Evolutionary conservation across 495 filamentous ascomycete genomes (phyloP).

Genomic region (Achaetomiella virescens): DNA sequence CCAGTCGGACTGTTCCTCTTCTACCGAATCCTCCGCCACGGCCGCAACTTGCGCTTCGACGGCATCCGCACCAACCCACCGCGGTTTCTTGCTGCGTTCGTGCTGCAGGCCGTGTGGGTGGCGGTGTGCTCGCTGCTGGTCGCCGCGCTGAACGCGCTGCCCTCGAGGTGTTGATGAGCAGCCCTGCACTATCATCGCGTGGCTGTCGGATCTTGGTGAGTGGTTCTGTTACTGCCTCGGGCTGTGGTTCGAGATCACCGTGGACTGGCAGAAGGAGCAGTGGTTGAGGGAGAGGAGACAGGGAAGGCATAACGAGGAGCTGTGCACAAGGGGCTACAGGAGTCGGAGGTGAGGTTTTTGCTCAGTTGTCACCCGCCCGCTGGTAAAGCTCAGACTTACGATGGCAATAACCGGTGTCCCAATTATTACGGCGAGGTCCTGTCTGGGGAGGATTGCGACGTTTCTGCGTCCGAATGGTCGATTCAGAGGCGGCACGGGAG

Average conservation of each 20-base stretch:
- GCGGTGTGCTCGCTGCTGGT: slow-evolving; percentile 56
- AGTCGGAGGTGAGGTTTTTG: slow-evolving; percentile 30
- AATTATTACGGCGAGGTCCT: slow-evolving; percentile 64
- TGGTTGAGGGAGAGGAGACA: slow-evolving; percentile 51
- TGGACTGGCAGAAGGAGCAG: slow-evolving; percentile 53
- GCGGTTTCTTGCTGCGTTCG: slow-evolving; percentile 50
- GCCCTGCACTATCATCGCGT: slow-evolving; percentile 25
- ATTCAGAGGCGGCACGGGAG: slow-evolving; percentile 36
- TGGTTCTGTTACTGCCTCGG: slow-evolving; percentile 49
- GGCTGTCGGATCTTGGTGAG: slow-evolving; percentile 47
- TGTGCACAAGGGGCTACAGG: slow-evolving; percentile 56
- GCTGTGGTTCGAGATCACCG: slow-evolving; percentile 51
- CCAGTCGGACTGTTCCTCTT: slow-evolving; percentile 59
- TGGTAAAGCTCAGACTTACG: neutral
- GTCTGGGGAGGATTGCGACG: slow-evolving; percentile 58
- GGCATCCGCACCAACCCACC: slow-evolving; percentile 46
- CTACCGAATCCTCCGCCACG: slow-evolving; percentile 45
- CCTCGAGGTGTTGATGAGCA: slow-evolving; percentile 34
- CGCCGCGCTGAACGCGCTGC: slow-evolving; percentile 53
- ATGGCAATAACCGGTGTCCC: slow-evolving; percentile 47
- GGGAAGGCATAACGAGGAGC: slow-evolving; percentile 57
- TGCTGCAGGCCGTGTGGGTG: slow-evolving; percentile 57
- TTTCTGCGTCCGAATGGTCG: slow-evolving; percentile 45
- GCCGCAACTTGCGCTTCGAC: slow-evolving; percentile 58
- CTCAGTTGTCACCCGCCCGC: neutral